Evolutionary conservation across 768 basidiomycete genomes (phyloP), one percentile per base, ranked within the genome.

Genomic region (Rhizopogon vesiculosus): DNA sequence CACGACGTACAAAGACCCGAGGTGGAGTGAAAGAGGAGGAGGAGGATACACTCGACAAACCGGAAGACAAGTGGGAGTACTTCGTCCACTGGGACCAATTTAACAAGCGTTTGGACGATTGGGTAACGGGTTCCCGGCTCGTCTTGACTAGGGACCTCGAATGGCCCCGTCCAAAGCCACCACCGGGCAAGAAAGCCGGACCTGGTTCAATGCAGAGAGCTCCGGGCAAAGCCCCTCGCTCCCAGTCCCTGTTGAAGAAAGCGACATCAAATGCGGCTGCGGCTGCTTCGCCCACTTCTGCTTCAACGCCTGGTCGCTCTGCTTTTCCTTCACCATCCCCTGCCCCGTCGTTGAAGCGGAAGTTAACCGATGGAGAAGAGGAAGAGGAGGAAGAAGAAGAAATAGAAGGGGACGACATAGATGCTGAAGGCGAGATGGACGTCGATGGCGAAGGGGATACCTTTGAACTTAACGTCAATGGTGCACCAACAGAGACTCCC

Each of bases 61-160:
- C 83, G 8, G 87, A 87, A 64, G 91, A 93, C 69, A 86, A 89
- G 63, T 82, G 84, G 70, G 95, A 98, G 70, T 98, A 86, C 77
- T 99, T 98, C 66, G 93, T 98, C 18, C 97, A 99, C 66, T 99
- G 96, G 87, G 93, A 98, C 63, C 85, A 92, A 61, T 98, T 98
- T 81, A 99, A 99, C 78, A 99, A 99, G 71, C 94, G 97, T 59
- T 78, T 98, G 41, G 97, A 99, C 68, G 97, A 97, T 53, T 99
- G 97, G 97, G 88, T 99, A 22, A 75, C 89, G 13, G 92, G 91
- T 15, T 87, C 90, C 1, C 84, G 96, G 41, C 81, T 99, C 55
- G 81, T 98, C 42, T 77, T 95, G 44, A 79, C 75, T 56, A 81
- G 87, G 60, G 94, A 97, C 66, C 80, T 99, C 60, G 94, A 98